Conservation (phyloP, 2,329 filamentous ascomycete genomes). For the Chaetomiaceae sp. region DNA sequence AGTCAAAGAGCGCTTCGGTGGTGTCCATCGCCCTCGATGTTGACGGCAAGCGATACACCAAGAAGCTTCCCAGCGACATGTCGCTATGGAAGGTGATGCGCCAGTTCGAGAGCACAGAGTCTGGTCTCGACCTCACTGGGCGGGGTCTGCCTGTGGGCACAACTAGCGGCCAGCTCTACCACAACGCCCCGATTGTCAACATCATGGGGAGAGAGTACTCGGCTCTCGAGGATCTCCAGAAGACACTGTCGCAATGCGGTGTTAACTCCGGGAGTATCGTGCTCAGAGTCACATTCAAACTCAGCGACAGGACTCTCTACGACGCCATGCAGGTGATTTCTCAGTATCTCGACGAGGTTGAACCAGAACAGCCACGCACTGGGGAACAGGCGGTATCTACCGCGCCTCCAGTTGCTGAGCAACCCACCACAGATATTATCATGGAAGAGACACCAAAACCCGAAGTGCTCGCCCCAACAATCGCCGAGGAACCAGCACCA, state of each 20-base stretch:
- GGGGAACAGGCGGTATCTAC: conserved; percentile 13
- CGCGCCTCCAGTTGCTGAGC: conserved; percentile 14
- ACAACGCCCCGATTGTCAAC: conserved; percentile 80
- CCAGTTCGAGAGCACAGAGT: conserved; percentile 72
- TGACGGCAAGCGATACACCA: conserved; percentile 61
- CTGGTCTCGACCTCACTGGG: conserved; percentile 74
- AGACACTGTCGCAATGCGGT: conserved; percentile 80
- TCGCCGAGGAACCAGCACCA: neutral
- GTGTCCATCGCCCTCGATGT: conserved; percentile 88
- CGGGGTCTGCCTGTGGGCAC: conserved; percentile 64
- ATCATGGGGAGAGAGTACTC: conserved; percentile 77
- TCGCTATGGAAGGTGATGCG: conserved; percentile 86
- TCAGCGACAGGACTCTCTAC: conserved; percentile 72
- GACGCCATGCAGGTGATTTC: conserved; percentile 81
- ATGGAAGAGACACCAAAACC: conserved; percentile 8
- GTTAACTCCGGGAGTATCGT: conserved; percentile 79
- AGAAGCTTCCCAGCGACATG: conserved; percentile 84
- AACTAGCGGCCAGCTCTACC: conserved; percentile 70
- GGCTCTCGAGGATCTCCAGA: conserved; percentile 77
- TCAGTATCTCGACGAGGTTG: conserved; percentile 61
- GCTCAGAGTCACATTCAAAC: conserved; percentile 70
- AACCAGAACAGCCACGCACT: conserved; percentile 23
- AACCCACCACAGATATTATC: conserved; percentile 14
- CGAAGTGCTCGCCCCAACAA: conserved; percentile 7
- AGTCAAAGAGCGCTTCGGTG: conserved; percentile 77